Conservation (phyloP, 1,284 basidiomycete genomes). For the Phylloporus sp. region DNA sequence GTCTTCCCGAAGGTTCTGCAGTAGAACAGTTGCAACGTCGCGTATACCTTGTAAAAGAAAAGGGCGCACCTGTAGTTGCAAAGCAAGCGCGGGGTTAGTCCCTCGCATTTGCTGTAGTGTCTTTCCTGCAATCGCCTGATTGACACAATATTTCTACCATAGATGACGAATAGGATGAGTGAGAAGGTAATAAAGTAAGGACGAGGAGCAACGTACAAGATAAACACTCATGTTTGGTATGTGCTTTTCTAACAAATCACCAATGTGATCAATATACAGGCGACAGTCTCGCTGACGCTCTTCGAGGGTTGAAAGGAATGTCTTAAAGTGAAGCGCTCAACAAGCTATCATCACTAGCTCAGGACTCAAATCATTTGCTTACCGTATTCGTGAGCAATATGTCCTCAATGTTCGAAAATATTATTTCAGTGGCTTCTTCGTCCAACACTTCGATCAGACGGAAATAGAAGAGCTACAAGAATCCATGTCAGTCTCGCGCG, state of each 20-base stretch:
- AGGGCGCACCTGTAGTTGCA: conserved; percentile 69
- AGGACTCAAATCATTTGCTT: conserved; percentile 27
- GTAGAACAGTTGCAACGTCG: neutral
- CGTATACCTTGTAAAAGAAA: neutral
- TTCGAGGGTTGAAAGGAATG: conserved; percentile 87
- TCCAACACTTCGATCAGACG: conserved; percentile 79
- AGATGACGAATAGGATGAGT: neutral
- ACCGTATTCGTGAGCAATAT: conserved; percentile 88
- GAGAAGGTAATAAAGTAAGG: neutral
- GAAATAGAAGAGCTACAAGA: conserved; percentile 78
- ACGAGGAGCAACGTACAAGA: conserved; percentile 56
- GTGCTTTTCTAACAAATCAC: conserved; percentile 82
- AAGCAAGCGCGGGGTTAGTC: conserved; percentile 69
- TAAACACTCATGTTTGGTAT: conserved; percentile 84
- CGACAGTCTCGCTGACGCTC: conserved; percentile 89
- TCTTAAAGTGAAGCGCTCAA: conserved; percentile 45
- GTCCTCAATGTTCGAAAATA: conserved; percentile 95
- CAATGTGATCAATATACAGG: conserved; percentile 89
- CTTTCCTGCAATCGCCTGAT: conserved; percentile 83
- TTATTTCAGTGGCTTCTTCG: conserved; percentile 78
- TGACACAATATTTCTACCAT: conserved; percentile 88
- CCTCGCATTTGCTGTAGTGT: conserved; percentile 80
- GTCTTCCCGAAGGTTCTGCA: conserved; percentile 73
- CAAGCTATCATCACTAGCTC: neutral
- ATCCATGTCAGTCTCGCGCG: conserved; percentile 4